These are phyloP conservation scores for Klebsormidium nitens DNA, from an alignment of 139 green algal species.

Conservation along the genomic window DNA sequence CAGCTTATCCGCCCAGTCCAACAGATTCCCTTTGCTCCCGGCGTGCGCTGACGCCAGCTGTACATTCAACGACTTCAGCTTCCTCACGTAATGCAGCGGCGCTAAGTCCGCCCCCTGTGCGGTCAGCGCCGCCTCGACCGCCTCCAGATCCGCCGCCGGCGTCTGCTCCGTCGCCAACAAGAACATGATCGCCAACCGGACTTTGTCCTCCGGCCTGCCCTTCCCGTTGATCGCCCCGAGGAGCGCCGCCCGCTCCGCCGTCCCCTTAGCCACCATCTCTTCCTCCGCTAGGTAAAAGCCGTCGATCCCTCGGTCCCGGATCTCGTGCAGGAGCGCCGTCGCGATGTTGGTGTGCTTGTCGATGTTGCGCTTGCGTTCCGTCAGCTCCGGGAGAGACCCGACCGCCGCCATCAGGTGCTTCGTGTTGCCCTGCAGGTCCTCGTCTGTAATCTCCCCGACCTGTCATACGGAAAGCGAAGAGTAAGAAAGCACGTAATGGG, in stretches of 20 bases:
- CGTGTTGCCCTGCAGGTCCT: slow-evolving; percentile 46
- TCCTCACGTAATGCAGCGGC: slow-evolving; percentile 80
- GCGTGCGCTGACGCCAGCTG: slow-evolving; percentile 41
- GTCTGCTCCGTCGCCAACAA: slow-evolving; percentile 60
- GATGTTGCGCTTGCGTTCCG: slow-evolving; percentile 79
- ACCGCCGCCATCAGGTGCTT: slow-evolving; percentile 45
- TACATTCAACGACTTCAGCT: slow-evolving; percentile 81
- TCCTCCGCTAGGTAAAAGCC: slow-evolving; percentile 76
- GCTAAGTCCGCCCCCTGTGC: slow-evolving; percentile 60
- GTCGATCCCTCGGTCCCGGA: slow-evolving; percentile 77
- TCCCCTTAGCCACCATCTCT: slow-evolving; percentile 72
- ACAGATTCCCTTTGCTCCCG: slow-evolving; percentile 49
- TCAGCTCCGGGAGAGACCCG: slow-evolving; percentile 47
- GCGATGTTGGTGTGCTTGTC: slow-evolving; percentile 99
- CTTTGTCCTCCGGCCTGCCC: slow-evolving; percentile 72
- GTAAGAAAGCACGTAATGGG: too few relatives aligned
- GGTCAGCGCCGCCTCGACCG: slow-evolving; percentile 51
- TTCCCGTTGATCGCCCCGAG: slow-evolving; percentile 3
- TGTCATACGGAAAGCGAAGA: background rate
- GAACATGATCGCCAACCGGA: slow-evolving; percentile 83
- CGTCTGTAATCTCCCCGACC: slow-evolving; percentile 25
- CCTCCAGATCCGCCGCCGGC: slow-evolving; percentile 33
- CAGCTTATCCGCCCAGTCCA: slow-evolving; percentile 89
- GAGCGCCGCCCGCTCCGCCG: slow-evolving; percentile 14
- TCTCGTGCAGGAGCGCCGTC: slow-evolving; percentile 74